Conservation (phyloP, 2,329 filamentous ascomycete genomes). For the Fusarium vanettenii region DNA sequence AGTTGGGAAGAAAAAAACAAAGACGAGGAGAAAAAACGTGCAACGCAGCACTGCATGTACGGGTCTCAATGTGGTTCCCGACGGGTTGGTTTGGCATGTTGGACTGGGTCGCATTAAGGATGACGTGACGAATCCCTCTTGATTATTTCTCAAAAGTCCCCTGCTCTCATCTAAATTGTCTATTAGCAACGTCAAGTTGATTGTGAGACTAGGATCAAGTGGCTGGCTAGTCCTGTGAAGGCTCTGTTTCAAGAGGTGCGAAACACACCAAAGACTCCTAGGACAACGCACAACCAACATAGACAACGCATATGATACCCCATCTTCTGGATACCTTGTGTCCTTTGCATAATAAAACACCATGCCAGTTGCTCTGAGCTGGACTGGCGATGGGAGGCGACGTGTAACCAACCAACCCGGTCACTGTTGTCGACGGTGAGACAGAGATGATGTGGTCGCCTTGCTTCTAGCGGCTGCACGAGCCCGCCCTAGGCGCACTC, state of each 20-base stretch:
- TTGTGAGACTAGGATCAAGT: conserved; percentile 4
- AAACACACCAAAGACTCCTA: conserved; percentile 1
- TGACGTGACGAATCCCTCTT: conserved; percentile 19
- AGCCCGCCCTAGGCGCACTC: conserved; percentile 21
- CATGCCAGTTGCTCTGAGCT: background rate
- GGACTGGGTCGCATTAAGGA: background rate
- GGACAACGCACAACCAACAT: conserved; percentile 1
- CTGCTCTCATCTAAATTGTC: background rate
- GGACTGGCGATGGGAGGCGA: conserved; percentile 25
- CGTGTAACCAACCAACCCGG: conserved; percentile 22
- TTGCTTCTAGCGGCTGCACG: conserved; percentile 1
- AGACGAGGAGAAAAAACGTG: background rate
- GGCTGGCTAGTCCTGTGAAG: background rate
- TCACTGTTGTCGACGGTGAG: conserved; percentile 14
- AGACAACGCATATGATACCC: conserved; percentile 21
- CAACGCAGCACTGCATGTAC: background rate
- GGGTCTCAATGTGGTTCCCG: background rate
- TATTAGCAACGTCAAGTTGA: conserved; percentile 3
- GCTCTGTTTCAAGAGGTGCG: conserved; percentile 8
- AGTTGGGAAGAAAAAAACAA: background rate
- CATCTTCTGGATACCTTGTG: conserved; percentile 4
- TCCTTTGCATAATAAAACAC: conserved; percentile 16
- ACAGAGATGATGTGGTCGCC: conserved; percentile 25
- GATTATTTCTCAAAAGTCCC: conserved; percentile 18
- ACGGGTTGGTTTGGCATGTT: background rate